Evolutionary conservation across 371 early-diverging fungal species (phyloP).

Genomic region (Mucor mucedo): DNA sequence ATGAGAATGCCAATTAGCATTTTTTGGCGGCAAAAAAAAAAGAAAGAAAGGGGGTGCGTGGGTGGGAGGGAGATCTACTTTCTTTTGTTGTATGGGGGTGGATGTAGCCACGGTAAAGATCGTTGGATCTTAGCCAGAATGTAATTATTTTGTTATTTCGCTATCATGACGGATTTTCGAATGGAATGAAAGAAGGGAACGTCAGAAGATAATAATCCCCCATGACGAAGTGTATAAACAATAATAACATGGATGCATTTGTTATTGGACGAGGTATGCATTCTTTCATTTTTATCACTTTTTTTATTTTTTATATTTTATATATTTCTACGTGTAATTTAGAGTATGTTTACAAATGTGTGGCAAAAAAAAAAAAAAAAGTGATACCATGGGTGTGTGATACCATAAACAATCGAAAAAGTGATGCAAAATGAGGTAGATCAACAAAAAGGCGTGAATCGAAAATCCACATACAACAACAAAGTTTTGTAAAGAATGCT

Average conservation of each 20-base stretch:
- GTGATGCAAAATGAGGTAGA: not conserved
- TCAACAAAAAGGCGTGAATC: too few relatives aligned
- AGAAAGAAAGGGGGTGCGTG: not conserved
- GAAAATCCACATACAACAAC: too few relatives aligned
- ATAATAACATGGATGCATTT: conserved; percentile 43
- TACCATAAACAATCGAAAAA: not conserved
- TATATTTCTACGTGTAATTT: too few relatives aligned
- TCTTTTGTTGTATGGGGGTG: too few relatives aligned
- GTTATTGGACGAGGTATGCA: conserved; percentile 54
- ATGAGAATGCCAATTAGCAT: not conserved
- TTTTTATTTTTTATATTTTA: not conserved
- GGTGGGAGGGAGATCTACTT: too few relatives aligned
- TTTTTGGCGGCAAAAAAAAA: not conserved
- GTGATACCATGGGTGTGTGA: not conserved
- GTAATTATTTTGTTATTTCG: not conserved
- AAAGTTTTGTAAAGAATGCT: not conserved
- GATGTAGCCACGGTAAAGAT: not conserved
- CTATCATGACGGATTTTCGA: not conserved
- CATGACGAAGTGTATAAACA: too few relatives aligned
- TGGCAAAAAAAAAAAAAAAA: conserved; percentile 7
- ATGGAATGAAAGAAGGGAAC: conserved; percentile 4
- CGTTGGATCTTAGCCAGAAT: not conserved
- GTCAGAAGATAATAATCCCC: not conserved
- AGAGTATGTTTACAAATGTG: too few relatives aligned
- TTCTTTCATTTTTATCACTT: conserved; percentile 14